These are phyloP conservation scores for Trichoderma sp. DNA, from an alignment of 2,329 filamentous ascomycete genomes.

Conservation along the genomic window DNA sequence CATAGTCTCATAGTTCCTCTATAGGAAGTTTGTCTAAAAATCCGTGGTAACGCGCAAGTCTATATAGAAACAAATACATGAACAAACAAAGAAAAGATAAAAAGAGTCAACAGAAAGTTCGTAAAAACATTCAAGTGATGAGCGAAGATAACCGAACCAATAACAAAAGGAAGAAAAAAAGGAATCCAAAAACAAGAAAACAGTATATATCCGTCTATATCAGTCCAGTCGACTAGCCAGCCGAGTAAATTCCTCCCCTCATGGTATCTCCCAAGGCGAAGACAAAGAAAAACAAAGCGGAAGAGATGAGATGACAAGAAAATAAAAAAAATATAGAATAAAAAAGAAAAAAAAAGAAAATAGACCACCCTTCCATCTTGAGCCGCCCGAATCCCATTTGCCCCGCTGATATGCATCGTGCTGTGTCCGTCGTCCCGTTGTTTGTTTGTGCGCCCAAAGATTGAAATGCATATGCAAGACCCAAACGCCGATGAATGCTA, in stretches of 20 bases:
- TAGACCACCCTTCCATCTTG: neutral
- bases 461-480: constrained; percentile 12
- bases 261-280: constrained; percentile 7
- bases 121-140: neutral
- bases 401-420: constrained; percentile 10
- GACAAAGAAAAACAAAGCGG: neutral
- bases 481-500: constrained; percentile 16
- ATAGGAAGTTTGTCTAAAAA: neutral
- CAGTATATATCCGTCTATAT: neutral
- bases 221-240: neutral
- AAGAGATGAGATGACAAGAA: neutral
- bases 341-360: neutral
- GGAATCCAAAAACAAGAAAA: neutral
- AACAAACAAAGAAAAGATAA: neutral
- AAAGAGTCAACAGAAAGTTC: neutral
- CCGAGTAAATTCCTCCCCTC: neutral
- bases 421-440: constrained; percentile 5
- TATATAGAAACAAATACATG: neutral
- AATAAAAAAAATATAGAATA: neutral
- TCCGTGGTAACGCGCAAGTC: neutral
- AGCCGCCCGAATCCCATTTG: neutral
- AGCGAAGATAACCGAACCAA: neutral
- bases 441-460: constrained; percentile 14
- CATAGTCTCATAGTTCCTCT: constrained; percentile 11
- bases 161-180: neutral